A percentile compares a stretch with the other conserved stretches of the same genome.
Evolutionary conservation across 768 basidiomycete genomes (phyloP).

Genomic region (Psilocybe cubensis): DNA sequence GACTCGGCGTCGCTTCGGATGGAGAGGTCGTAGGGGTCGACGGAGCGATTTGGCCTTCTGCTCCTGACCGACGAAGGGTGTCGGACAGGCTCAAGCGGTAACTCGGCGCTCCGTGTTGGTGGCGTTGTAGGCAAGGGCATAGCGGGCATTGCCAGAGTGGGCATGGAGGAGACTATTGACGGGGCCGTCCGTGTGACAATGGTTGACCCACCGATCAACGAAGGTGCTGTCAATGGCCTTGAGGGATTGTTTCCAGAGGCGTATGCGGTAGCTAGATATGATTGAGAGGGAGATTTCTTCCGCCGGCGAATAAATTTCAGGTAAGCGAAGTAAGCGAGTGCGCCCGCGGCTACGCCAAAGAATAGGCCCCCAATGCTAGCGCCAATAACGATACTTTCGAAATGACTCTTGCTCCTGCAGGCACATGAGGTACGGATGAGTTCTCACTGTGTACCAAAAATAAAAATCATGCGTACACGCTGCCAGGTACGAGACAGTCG

Average conservation of each 20-base stretch:
- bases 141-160: conserved; percentile 5
- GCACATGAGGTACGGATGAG: background rate
- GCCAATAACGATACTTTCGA: conserved; percentile 16
- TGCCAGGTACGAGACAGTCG: conserved; percentile 42
- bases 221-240: conserved; percentile 7
- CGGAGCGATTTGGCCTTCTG: background rate
- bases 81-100: conserved; percentile 15
- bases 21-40: conserved; percentile 9
- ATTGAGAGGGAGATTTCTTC: conserved; percentile 14
- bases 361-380: conserved; percentile 18
- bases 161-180: conserved; percentile 8
- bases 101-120: conserved; percentile 5
- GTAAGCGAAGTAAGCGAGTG: conserved; percentile 15
- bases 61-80: background rate
- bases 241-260: conserved; percentile 14
- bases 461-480: conserved; percentile 28
- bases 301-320: conserved; percentile 9
- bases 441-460: background rate
- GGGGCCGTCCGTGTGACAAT: conserved; percentile 9
- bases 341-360: conserved; percentile 15
- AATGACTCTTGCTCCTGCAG: conserved; percentile 14
- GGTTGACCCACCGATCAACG: conserved; percentile 10
- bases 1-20: conserved; percentile 15
- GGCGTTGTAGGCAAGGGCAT: conserved; percentile 13
- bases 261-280: conserved; percentile 13